Evolutionary conservation across 1,284 basidiomycete species (phyloP).

Genomic region (Heliocybe sulcata): DNA sequence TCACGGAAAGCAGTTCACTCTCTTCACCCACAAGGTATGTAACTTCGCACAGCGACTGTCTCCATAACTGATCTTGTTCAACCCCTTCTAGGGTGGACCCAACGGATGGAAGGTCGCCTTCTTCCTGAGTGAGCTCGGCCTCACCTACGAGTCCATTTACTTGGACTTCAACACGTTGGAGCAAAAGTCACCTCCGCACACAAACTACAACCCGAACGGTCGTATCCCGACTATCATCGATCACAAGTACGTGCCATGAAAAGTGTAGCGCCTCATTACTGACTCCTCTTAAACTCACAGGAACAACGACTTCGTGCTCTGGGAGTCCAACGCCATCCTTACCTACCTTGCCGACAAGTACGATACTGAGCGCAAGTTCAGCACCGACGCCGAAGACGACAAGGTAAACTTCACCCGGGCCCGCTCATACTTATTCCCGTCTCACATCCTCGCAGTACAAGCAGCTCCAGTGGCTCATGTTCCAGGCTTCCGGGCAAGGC

Average conservation of each 20-base stretch:
- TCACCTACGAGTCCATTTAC: conserved; percentile 21
- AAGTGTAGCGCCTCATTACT: conserved; percentile 8
- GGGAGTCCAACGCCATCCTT: conserved; percentile 63
- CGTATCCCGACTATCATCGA: conserved; percentile 27
- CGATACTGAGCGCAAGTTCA: conserved; percentile 49
- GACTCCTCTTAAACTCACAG: background rate
- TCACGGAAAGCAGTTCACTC: too few species aligned
- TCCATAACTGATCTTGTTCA: too few species aligned
- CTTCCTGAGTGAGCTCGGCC: conserved; percentile 21
- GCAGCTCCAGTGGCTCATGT: background rate
- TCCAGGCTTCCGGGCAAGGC: conserved; percentile 3
- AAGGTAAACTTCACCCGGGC: background rate
- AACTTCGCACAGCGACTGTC: too few species aligned
- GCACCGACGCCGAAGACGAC: conserved; percentile 31
- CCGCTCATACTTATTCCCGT: background rate
- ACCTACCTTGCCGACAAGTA: conserved; percentile 60
- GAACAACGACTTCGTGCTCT: conserved; percentile 46
- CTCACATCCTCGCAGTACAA: background rate
- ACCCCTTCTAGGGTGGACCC: too few species aligned
- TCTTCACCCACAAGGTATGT: too few species aligned
- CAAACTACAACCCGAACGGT: conserved; percentile 23
- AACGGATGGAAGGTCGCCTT: conserved; percentile 17
- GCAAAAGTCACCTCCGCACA: conserved; percentile 18
- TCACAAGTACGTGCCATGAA: conserved; percentile 13
- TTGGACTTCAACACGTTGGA: conserved; percentile 20